These are phyloP conservation scores for Avena eriantha DNA, from an alignment of 176 grass and related monocot genomes.

Conservation along the genomic window DNA sequence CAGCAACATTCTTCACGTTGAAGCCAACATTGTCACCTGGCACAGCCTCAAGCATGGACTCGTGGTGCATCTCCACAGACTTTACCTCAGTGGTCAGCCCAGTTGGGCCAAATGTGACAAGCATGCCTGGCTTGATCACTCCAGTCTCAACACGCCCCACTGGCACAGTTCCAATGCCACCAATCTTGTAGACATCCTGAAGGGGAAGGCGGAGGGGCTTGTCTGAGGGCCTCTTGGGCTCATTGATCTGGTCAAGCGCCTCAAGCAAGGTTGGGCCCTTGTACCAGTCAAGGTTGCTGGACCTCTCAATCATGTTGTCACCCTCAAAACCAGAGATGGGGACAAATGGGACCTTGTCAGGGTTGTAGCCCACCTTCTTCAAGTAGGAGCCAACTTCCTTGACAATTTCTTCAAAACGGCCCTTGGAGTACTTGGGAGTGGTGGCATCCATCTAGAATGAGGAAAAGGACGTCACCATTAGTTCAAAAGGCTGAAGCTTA, in stretches of 20 bases:
- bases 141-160: conserved; percentile 77
- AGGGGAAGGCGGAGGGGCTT: conserved; percentile 86
- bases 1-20: conserved; percentile 79
- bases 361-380: conserved; percentile 89
- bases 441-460: conserved; percentile 72
- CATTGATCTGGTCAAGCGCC: conserved; percentile 65
- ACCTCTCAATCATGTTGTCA: conserved; percentile 89
- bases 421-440: conserved; percentile 79
- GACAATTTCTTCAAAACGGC: conserved; percentile 71
- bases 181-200: conserved; percentile 90
- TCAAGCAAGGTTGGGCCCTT: conserved; percentile 84
- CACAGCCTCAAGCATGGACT: conserved; percentile 61
- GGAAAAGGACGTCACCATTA: background rate
- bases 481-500: background rate
- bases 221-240: conserved; percentile 81
- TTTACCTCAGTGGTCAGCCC: conserved; percentile 83
- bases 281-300: conserved; percentile 85
- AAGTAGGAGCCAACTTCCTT: conserved; percentile 81
- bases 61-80: conserved; percentile 92
- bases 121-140: conserved; percentile 61
- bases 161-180: conserved; percentile 77
- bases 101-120: conserved; percentile 72
- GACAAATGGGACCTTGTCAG: conserved; percentile 76
- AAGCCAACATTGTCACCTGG: conserved; percentile 78
- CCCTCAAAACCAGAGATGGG: conserved; percentile 88